Evolutionary conservation across 495 filamentous ascomycete genomes (phyloP).

Genomic region (Lindgomyces ingoldianus): DNA sequence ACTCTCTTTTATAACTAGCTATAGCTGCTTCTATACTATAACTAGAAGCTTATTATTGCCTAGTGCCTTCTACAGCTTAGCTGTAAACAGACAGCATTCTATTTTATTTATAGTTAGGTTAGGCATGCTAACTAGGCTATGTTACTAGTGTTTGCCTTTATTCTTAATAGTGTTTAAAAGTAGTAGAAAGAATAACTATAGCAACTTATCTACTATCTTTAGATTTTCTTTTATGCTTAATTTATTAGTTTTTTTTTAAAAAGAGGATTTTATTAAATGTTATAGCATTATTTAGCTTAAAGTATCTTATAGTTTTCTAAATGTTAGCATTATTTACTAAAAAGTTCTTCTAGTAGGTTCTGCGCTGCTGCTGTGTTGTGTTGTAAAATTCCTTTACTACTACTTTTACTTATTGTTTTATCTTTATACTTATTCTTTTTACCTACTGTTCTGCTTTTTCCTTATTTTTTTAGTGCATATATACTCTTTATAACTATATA

Average conservation of each 20-base stretch:
- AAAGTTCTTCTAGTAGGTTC: too few species aligned
- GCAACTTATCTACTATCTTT: neutral
- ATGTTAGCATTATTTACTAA: too few species aligned
- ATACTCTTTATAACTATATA: too few species aligned
- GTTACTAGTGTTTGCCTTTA: neutral
- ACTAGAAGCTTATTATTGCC: neutral
- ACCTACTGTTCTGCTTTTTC: too few species aligned
- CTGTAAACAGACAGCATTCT: neutral
- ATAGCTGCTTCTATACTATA: neutral
- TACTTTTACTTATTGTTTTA: too few species aligned
- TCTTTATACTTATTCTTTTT: too few species aligned
- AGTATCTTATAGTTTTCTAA: too few species aligned
- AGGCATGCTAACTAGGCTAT: neutral
- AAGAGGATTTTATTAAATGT: neutral
- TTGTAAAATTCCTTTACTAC: too few species aligned
- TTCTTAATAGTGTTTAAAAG: neutral
- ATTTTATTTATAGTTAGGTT: neutral
- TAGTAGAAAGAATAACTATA: neutral
- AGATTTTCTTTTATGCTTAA: neutral
- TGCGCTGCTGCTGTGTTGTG: too few species aligned
- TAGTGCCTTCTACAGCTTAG: neutral
- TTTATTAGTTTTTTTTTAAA: neutral
- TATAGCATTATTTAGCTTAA: too few species aligned
- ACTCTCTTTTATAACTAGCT: neutral
- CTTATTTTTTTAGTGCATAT: too few species aligned